These are phyloP conservation scores for Zea luxurians DNA, from an alignment of 176 grass and related monocot species.

Conservation along the genomic window DNA sequence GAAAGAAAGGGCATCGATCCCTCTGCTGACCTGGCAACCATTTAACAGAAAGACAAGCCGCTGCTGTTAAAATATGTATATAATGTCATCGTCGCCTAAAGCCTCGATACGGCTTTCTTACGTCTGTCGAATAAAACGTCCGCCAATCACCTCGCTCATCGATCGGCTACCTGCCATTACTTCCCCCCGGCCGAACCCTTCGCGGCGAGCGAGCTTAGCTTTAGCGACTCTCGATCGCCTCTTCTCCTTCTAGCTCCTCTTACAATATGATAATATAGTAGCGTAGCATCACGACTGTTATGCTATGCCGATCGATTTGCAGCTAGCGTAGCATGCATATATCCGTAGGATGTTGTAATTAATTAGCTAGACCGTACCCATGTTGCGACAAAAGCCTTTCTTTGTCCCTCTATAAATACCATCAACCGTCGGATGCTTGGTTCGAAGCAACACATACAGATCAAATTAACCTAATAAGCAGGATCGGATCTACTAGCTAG, in stretches of 20 bases:
- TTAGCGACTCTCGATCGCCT: slow-evolving; percentile 37
- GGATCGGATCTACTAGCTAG: background rate
- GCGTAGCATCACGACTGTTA: background rate
- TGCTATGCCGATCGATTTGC: background rate
- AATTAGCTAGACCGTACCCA: background rate
- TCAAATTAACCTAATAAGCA: background rate
- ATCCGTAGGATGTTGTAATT: background rate
- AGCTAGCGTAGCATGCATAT: too few species aligned
- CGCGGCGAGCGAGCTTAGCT: slow-evolving; percentile 28
- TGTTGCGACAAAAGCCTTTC: slow-evolving; percentile 9
- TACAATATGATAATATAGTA: slow-evolving; percentile 6
- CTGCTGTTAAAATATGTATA: background rate
- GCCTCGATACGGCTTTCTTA: slow-evolving; percentile 45
- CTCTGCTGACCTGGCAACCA: slow-evolving; percentile 40
- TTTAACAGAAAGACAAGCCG: slow-evolving; percentile 27
- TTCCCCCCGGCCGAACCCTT: background rate
- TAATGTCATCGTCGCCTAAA: slow-evolving; percentile 9
- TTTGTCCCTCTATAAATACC: slow-evolving; percentile 41
- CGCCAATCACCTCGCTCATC: slow-evolving; percentile 30
- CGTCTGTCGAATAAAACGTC: slow-evolving; percentile 46
- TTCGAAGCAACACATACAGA: slow-evolving; percentile 9
- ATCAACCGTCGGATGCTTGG: background rate
- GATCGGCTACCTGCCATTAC: slow-evolving; percentile 33
- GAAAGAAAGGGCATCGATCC: slow-evolving; percentile 32
- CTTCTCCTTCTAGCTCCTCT: too few species aligned